These are phyloP conservation scores for Pseudogymnoascus sp. DNA, from an alignment of 2,329 filamentous ascomycete species.

Conservation along the genomic window DNA sequence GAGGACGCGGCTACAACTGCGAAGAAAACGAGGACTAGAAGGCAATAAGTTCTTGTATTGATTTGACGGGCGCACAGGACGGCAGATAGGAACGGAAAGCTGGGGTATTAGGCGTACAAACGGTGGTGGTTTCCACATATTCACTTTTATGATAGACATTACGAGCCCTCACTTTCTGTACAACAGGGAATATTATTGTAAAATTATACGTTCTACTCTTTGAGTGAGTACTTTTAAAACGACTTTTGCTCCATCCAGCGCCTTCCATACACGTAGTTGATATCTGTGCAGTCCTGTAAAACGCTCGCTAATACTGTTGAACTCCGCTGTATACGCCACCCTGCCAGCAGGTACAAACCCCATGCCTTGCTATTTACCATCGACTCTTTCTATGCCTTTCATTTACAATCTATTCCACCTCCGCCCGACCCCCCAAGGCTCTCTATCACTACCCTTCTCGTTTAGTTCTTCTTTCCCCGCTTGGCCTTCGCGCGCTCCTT, in stretches of 20 bases:
- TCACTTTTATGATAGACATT: slow-evolving; percentile 2
- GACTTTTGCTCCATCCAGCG: slow-evolving; percentile 11
- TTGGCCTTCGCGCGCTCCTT: slow-evolving; percentile 41
- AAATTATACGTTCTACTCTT: slow-evolving; percentile 1
- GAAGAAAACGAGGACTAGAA: slow-evolving; percentile 43
- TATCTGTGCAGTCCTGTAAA: slow-evolving; percentile 11
- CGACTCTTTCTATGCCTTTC: not conserved
- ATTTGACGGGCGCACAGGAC: slow-evolving; percentile 2
- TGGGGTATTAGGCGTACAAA: not conserved
- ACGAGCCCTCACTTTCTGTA: not conserved
- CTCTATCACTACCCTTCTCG: slow-evolving; percentile 15
- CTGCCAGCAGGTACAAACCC: slow-evolving; percentile 3
- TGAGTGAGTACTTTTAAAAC: slow-evolving; percentile 3
- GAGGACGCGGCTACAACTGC: slow-evolving; percentile 53
- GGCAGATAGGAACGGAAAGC: not conserved
- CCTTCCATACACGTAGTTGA: slow-evolving; percentile 11
- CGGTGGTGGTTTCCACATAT: not conserved
- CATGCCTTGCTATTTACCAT: not conserved
- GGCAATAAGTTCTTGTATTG: slow-evolving; percentile 23
- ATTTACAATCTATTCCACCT: not conserved
- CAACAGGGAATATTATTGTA: slow-evolving; percentile 4
- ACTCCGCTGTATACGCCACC: slow-evolving; percentile 7
- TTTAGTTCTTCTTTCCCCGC: slow-evolving; percentile 26
- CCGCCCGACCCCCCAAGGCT: not conserved
- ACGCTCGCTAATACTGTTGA: slow-evolving; percentile 9